Base-by-base conservation (phyloP, 2,329 filamentous ascomycete species). In the Colletotrichum somersetense region DNA sequence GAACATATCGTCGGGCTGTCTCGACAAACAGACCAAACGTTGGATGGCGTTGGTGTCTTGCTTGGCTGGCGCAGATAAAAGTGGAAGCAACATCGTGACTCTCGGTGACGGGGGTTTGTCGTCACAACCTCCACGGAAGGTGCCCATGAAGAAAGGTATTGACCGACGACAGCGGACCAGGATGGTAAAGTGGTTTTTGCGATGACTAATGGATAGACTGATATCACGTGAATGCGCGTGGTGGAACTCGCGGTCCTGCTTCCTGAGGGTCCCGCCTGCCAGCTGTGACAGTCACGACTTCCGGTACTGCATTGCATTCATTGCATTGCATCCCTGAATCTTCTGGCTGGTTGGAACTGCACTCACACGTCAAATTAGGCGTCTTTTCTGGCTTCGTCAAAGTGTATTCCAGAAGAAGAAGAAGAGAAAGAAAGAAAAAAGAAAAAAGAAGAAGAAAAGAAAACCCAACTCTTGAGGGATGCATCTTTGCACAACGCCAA, bases 171-270 rank as follows among this genome's bases (percentile, higher is more conserved):
- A 35, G 11, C 18, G 3, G 35, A 40, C 55, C 23, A 35, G n/a
- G 35, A 40, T 23, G 12, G 11, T 57, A 14, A 40, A 23, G 55
- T 40, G 33, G 5, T 11, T 40, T 23, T 2, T 1, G 11, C 1
- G 20, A 40, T 57, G 55, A 57, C 55, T 57, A 57, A 57, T 23
- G 2, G 30, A 30, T 5, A 30, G 0, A 1, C 0, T 26, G 26
- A 26, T 26, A 5, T 57, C 55, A 57, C 55, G 55, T 57, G 55
- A 57, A 26, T 2, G 55, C 55, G 55, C 55, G 55, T 33, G n/a
- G 55, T 57, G 55, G 35, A n/a, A 14, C n/a, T 40, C 55, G 55
- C 55, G 55, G 5, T 57, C 35, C 10, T 11, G 35, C 33, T 16
- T 57, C 55, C 53, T 7, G 30, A 35, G 8, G 52, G 18, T 20